Percentiles rank a stretch among this genome's conserved stretches.
Conservation (phyloP, 139 green algal species). For the Zygnema circumcarinatum region DNA sequence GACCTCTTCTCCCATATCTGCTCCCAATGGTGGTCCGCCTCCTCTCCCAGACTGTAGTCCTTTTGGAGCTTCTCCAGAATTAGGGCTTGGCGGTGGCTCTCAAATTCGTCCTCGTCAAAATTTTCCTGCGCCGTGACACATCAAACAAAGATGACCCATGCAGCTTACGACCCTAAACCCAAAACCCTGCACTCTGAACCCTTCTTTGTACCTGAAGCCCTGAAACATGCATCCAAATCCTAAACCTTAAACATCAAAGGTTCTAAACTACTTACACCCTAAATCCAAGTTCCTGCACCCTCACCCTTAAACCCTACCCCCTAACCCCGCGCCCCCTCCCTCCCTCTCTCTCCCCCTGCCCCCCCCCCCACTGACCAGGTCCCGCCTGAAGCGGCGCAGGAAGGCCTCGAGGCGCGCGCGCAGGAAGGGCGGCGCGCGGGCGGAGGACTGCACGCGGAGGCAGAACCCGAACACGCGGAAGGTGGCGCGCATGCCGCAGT, state of each 20-base stretch:
- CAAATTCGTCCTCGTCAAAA: conserved; percentile 77
- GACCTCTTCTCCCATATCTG: conserved; percentile 68
- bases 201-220: too few relatives aligned
- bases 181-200: too few relatives aligned
- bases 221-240: too few relatives aligned
- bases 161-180: too few relatives aligned
- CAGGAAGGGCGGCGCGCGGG: conserved; percentile 66
- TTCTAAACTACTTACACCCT: too few relatives aligned
- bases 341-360: neutral
- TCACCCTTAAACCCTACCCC: too few relatives aligned
- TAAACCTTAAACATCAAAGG: too few relatives aligned
- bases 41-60: conserved; percentile 76
- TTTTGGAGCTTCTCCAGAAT: conserved; percentile 78
- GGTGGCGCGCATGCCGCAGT: conserved; percentile 78
- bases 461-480: conserved; percentile 85
- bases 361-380: conserved; percentile 41
- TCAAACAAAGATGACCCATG: too few relatives aligned
- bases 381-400: conserved; percentile 67
- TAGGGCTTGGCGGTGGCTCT: conserved; percentile 75
- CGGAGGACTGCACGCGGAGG: conserved; percentile 70
- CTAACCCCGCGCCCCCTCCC: neutral
- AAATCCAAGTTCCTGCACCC: too few relatives aligned
- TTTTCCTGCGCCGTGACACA: conserved; percentile 4
- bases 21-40: conserved; percentile 82
- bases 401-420: conserved; percentile 84